A percentile compares a stretch with the other conserved stretches of the same genome.
Evolutionary conservation across 495 filamentous ascomycete genomes (phyloP).

Genomic region (Penicillium bovifimosum): DNA sequence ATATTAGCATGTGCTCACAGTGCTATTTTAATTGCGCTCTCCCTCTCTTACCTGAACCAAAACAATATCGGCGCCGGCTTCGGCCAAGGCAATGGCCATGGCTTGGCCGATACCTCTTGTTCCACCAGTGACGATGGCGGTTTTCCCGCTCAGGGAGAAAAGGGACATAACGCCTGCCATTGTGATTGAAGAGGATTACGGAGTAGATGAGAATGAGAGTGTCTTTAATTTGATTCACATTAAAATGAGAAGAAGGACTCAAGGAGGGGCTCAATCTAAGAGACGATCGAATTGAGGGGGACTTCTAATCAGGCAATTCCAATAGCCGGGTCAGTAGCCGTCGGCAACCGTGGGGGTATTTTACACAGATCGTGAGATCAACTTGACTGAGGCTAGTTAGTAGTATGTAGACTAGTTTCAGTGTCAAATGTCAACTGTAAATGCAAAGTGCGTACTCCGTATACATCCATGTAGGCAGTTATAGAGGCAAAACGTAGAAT

Average conservation of each 20-base stretch:
- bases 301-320: neutral
- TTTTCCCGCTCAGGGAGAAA: slow-evolving; percentile 51
- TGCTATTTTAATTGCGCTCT: neutral
- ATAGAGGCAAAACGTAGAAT: neutral
- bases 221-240: neutral
- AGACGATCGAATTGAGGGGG: neutral
- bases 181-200: slow-evolving; percentile 4
- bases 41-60: slow-evolving; percentile 44
- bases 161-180: slow-evolving; percentile 32
- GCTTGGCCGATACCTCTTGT: slow-evolving; percentile 84
- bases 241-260: neutral
- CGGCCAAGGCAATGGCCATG: slow-evolving; percentile 74
- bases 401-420: too few species aligned
- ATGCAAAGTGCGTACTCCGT: too few species aligned
- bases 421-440: too few species aligned
- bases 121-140: slow-evolving; percentile 80
- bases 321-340: slow-evolving; percentile 7
- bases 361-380: neutral
- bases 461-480: neutral
- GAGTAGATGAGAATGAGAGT: neutral
- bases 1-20: slow-evolving; percentile 1
- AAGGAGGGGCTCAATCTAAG: neutral
- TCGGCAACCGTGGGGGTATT: too few species aligned
- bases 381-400: too few species aligned
- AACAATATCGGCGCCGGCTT: slow-evolving; percentile 78